Evolutionary conservation across 305 asterid species (phyloP).

Genomic region (Fraxinus nigra): DNA sequence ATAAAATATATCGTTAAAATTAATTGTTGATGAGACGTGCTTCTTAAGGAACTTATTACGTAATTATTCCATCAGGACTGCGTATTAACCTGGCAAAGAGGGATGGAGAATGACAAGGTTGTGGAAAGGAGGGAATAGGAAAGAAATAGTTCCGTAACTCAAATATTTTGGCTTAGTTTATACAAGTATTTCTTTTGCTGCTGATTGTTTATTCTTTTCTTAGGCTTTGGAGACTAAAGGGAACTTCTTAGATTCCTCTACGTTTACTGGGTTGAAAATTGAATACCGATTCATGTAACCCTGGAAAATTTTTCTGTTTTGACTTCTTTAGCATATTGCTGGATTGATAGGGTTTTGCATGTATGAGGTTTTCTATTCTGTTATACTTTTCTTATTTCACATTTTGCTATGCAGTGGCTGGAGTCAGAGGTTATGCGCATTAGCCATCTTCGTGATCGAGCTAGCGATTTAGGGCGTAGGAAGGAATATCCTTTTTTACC

Average conservation of each 20-base stretch:
- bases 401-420: conserved; percentile 74
- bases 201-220: neutral
- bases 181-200: neutral
- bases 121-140: neutral
- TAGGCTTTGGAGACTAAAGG: neutral
- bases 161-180: neutral
- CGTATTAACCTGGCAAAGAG: neutral
- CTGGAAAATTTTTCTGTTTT: neutral
- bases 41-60: neutral
- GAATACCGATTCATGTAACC: neutral
- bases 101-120: neutral
- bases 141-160: neutral
- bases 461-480: conserved; percentile 94
- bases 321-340: neutral
- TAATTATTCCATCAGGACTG: neutral
- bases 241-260: neutral
- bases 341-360: neutral
- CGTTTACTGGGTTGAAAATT: neutral
- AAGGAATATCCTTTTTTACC: conserved; percentile 86
- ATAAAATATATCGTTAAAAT: too few relatives aligned
- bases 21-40: neutral
- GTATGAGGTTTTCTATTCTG: neutral
- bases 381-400: conserved; percentile 5
- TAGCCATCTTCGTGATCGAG: conserved; percentile 98
- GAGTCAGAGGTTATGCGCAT: conserved; percentile 85